Evolutionary conservation across 1,284 basidiomycete species (phyloP).

Genomic region (Ceratobasidium sp.): DNA sequence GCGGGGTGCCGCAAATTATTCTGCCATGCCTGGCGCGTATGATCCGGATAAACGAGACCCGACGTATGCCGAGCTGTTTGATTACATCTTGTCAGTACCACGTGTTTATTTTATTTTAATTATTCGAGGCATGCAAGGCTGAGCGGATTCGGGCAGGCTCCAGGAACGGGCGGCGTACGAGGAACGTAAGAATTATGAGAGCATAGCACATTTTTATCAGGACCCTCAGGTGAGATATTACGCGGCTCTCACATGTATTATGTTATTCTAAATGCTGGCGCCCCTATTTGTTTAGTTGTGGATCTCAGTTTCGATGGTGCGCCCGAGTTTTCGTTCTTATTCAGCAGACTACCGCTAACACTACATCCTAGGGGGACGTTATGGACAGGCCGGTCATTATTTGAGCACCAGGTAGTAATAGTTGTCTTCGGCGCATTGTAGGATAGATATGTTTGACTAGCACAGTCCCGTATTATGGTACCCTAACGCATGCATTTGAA

Average conservation of each 20-base stretch:
- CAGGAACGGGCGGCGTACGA: slow-evolving; percentile 35
- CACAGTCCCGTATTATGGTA: too few species aligned
- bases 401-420: not conserved
- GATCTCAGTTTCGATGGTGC: slow-evolving; percentile 43
- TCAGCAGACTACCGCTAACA: not conserved
- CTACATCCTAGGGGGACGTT: slow-evolving; percentile 16
- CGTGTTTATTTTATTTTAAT: not conserved
- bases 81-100: slow-evolving; percentile 36
- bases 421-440: too few species aligned
- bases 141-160: not conserved
- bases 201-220: slow-evolving; percentile 23
- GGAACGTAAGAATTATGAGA: slow-evolving; percentile 1
- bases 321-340: not conserved
- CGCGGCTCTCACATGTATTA: not conserved
- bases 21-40: slow-evolving; percentile 36
- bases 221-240: slow-evolving; percentile 29
- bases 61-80: slow-evolving; percentile 41
- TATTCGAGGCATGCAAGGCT: not conserved
- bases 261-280: not conserved
- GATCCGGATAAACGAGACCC: slow-evolving; percentile 34
- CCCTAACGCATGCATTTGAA: too few species aligned
- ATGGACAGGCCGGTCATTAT: slow-evolving; percentile 42
- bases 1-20: slow-evolving; percentile 41
- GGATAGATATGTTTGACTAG: too few species aligned
- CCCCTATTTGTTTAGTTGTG: slow-evolving; percentile 25